Conservation (phyloP, 1,139 yeast species). For the Saccharomyces hybrid region DNA sequence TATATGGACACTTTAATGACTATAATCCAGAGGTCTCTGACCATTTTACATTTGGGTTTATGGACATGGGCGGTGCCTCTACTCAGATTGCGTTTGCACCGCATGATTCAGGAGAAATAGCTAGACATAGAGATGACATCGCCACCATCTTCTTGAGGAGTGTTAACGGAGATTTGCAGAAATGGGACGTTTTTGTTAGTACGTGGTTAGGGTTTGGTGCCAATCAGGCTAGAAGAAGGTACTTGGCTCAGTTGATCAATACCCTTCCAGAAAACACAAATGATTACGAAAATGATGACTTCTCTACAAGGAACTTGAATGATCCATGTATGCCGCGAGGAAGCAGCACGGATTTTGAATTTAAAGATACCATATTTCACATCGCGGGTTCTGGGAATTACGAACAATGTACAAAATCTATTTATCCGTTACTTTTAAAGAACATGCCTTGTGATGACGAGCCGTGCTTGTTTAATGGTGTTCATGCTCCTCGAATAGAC, state of each 20-base stretch:
- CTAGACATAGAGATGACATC: slow-evolving; percentile 56
- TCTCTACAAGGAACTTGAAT: slow-evolving; percentile 33
- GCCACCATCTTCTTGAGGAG: slow-evolving; percentile 50
- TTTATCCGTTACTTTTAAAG: slow-evolving; percentile 64
- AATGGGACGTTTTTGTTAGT: slow-evolving; percentile 69
- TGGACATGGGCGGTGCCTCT: slow-evolving; percentile 92
- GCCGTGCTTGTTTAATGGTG: slow-evolving; percentile 75
- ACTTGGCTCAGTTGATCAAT: slow-evolving; percentile 45
- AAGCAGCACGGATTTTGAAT: slow-evolving; percentile 37
- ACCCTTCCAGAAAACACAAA: slow-evolving; percentile 38
- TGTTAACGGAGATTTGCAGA: slow-evolving; percentile 52
- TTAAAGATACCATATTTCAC: slow-evolving; percentile 41
- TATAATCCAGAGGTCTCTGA: slow-evolving; percentile 34
- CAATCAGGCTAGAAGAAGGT: slow-evolving; percentile 64
- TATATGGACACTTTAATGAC: slow-evolving; percentile 48
- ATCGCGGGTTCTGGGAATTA: slow-evolving; percentile 62
- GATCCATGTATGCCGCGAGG: slow-evolving; percentile 73
- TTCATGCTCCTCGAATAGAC: slow-evolving; percentile 68
- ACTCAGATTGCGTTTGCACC: slow-evolving; percentile 79
- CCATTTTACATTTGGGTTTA: slow-evolving; percentile 63
- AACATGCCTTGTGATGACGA: slow-evolving; percentile 65
- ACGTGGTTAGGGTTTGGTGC: slow-evolving; percentile 88
- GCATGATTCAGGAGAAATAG: slow-evolving; percentile 42
- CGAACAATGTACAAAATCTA: slow-evolving; percentile 56
- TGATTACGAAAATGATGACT: slow-evolving; percentile 37